Base-by-base conservation (phyloP, 495 filamentous ascomycete genomes). In the Apiosordaria backusii region DNA sequence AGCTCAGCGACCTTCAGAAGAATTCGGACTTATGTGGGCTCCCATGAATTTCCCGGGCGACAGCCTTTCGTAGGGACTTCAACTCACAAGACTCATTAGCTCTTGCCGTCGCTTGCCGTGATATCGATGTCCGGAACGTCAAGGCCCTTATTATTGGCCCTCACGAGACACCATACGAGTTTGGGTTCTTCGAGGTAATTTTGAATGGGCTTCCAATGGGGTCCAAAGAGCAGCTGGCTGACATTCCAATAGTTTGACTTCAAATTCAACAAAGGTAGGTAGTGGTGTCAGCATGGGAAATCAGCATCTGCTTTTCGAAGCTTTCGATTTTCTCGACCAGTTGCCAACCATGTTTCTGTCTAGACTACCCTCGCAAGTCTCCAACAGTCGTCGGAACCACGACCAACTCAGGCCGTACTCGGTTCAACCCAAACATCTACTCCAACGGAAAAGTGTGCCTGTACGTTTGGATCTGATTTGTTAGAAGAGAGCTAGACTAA, bases 391-490 rank as follows among this genome's bases (percentile, higher is more conserved):
- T 76, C 7, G 87, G 89, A 5, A 82, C 87, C 50, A 97, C 96
- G 1, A 99, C 95, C 3, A 97, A 98, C 75, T 82, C 83, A 19
- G 96, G 95, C 25, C 80, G 88, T 61, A 92, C 88, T 71, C 88
- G 95, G 4, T 99, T 97, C 82, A 97, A 97, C 71, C 95, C 95
- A 10, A 99, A 99, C 74, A 97, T 99, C 67, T 99, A 99, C 74
- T 86, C 92, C 4, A 84, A 77, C 35, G 95, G 95, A 9, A 94
- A 91, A 79, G 93, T 99, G 53, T 99, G 95, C 80, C 79, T 99
- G 90, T 97, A 78, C 72, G 87, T 78, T 15, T 60, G 27, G n/a
- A 16, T 50, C 5, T 57, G 19, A 59, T 23, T 59, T 27, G 19
- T 63, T 75, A 73, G 75, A 66, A 19, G 24, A n/a, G 25, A 45